A percentile compares a stretch with the other conserved stretches of the same genome.
phyloP scores from a whole-genome alignment of 345 rosid species.

The Viola odorata region DNA sequence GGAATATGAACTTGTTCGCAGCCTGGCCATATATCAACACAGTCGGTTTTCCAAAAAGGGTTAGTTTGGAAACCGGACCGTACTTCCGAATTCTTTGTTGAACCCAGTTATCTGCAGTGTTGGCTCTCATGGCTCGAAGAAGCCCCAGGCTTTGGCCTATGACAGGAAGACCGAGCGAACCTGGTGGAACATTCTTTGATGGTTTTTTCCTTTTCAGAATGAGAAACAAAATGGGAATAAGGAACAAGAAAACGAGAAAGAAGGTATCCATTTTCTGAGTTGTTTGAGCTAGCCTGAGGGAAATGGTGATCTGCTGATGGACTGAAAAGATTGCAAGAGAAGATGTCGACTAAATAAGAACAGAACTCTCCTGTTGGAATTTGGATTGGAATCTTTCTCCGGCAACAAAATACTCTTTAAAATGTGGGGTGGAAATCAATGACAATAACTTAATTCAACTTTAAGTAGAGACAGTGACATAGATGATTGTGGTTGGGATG shows the following conservation, averaged over 20 bases:
- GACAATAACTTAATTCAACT: too few relatives aligned
- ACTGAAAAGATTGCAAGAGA: too few relatives aligned
- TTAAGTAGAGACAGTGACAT: too few relatives aligned
- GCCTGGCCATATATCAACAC: constrained; percentile 46
- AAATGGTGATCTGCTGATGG: too few relatives aligned
- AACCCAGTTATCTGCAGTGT: constrained; percentile 41
- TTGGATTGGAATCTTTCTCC: too few relatives aligned
- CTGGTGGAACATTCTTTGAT: constrained; percentile 38
- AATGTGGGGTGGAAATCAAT: too few relatives aligned
- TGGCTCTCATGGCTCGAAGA: constrained; percentile 38
- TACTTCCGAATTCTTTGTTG: constrained; percentile 27
- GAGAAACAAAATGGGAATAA: constrained; percentile 27
- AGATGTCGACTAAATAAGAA: too few relatives aligned
- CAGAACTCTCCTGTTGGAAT: too few relatives aligned
- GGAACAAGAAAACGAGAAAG: constrained; percentile 15
- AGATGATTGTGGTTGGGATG: too few relatives aligned
- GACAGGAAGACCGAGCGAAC: constrained; percentile 49
- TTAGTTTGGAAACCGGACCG: constrained; percentile 46
- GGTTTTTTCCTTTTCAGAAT: constrained; percentile 14
- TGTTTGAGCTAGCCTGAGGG: too few relatives aligned
- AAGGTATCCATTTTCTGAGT: constrained; percentile 10
- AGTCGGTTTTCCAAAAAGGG: constrained; percentile 39
- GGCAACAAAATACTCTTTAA: too few relatives aligned
- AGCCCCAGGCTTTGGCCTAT: constrained; percentile 51
- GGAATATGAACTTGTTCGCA: constrained; percentile 44